These are phyloP conservation scores for Psilocybe mexicana DNA, from an alignment of 1,284 basidiomycete species.

Conservation along the genomic window DNA sequence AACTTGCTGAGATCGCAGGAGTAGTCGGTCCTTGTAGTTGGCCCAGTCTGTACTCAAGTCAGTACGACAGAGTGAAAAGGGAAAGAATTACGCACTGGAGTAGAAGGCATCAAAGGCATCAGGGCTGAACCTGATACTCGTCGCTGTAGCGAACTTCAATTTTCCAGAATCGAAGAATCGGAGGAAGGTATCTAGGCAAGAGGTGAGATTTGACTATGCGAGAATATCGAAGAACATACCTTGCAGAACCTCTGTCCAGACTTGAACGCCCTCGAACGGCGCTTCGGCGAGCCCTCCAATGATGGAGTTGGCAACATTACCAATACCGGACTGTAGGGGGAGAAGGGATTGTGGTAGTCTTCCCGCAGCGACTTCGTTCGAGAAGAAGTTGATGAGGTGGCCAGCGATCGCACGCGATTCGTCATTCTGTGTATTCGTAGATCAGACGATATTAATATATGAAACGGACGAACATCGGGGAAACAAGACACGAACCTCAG, in stretches of 20 bases:
- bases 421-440: conserved; percentile 29
- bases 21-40: conserved; percentile 48
- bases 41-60: conserved; percentile 37
- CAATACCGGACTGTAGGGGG: conserved; percentile 52
- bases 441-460: neutral
- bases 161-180: conserved; percentile 51
- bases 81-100: conserved; percentile 28
- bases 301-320: conserved; percentile 54
- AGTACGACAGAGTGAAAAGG: neutral
- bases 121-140: conserved; percentile 49
- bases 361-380: conserved; percentile 44
- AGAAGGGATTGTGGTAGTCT: conserved; percentile 46
- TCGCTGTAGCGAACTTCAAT: conserved; percentile 51
- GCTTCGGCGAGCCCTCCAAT: conserved; percentile 51
- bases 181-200: conserved; percentile 36
- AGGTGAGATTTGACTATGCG: neutral
- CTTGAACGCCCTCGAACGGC: conserved; percentile 49
- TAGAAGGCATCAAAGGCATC: conserved; percentile 51
- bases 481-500: conserved; percentile 34
- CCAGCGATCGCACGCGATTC: conserved; percentile 43
- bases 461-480: neutral
- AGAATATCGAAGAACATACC: conserved; percentile 20
- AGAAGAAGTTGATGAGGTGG: conserved; percentile 51
- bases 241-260: conserved; percentile 54
- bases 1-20: conserved; percentile 55